A percentile compares a stretch with the other conserved stretches of the same genome.
These are phyloP conservation scores for Fusarium foetens DNA, from an alignment of 2,329 filamentous ascomycete species.

Conservation along the genomic window DNA sequence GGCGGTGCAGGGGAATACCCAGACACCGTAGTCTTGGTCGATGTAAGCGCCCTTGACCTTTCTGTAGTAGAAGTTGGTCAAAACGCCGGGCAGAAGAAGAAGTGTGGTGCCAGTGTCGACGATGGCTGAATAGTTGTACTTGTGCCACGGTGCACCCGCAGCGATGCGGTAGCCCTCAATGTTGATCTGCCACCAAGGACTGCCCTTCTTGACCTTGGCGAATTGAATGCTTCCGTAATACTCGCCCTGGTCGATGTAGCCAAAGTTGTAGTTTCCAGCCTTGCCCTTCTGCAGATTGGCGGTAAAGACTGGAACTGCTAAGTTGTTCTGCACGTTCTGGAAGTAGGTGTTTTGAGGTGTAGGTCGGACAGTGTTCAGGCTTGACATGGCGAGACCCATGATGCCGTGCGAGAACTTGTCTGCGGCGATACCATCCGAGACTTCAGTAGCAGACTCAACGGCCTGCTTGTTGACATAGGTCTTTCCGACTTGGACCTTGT, in stretches of 20 bases:
- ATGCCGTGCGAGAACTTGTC: constrained; percentile 52
- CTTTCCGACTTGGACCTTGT: constrained; percentile 70
- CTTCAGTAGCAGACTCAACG: constrained; percentile 70
- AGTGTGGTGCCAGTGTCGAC: constrained; percentile 79
- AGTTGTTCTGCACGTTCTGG: constrained; percentile 48
- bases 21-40: constrained; percentile 61
- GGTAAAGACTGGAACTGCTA: constrained; percentile 51
- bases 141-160: constrained; percentile 16
- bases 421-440: constrained; percentile 58
- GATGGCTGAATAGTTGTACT: constrained; percentile 61
- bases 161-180: constrained; percentile 67
- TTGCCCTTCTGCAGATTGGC: constrained; percentile 48
- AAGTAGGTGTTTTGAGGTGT: constrained; percentile 48
- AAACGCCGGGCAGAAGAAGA: constrained; percentile 63
- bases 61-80: constrained; percentile 69
- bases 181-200: constrained; percentile 72
- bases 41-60: constrained; percentile 63
- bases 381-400: constrained; percentile 49
- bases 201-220: constrained; percentile 58
- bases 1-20: constrained; percentile 66
- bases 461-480: constrained; percentile 70
- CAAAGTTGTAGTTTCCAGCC: constrained; percentile 55
- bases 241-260: constrained; percentile 64
- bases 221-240: constrained; percentile 69
- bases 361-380: constrained; percentile 50